Conservation (phyloP, 164 flowering plant species). For the Vitis amurensis region DNA sequence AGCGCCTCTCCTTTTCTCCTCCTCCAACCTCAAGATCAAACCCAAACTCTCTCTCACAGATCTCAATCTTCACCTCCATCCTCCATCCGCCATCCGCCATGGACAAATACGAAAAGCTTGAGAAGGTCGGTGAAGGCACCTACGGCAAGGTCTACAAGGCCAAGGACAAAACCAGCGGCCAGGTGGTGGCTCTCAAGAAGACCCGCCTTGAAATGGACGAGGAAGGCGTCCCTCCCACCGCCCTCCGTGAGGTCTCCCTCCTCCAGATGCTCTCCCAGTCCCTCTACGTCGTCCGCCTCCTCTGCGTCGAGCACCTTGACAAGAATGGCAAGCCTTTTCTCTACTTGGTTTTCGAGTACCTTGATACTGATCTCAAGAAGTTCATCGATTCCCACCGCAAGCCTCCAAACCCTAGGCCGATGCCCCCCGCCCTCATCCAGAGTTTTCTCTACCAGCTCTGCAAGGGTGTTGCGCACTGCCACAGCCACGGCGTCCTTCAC, state of each 20-base stretch:
- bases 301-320: slow-evolving; percentile 83
- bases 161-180: slow-evolving; percentile 76
- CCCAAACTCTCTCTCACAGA: neutral
- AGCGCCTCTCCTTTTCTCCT: neutral
- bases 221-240: slow-evolving; percentile 98
- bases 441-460: slow-evolving; percentile 82
- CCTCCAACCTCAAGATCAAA: neutral
- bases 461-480: slow-evolving; percentile 96
- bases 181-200: slow-evolving; percentile 90
- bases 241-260: slow-evolving; percentile 90
- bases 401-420: slow-evolving; percentile 72
- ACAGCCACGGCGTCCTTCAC: slow-evolving; percentile 89
- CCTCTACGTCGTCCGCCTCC: slow-evolving; percentile 81
- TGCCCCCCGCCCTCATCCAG: slow-evolving; percentile 59
- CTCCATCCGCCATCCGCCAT: slow-evolving; percentile 14
- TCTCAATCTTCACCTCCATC: too few species aligned
- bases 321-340: slow-evolving; percentile 75
- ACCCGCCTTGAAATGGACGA: slow-evolving; percentile 98
- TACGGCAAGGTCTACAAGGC: slow-evolving; percentile 99
- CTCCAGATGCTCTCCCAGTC: slow-evolving; percentile 91
- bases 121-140: slow-evolving; percentile 98
- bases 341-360: slow-evolving; percentile 91
- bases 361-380: slow-evolving; percentile 95
- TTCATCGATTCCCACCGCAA: slow-evolving; percentile 82
- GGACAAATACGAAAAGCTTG: slow-evolving; percentile 95